A percentile compares a stretch with the other conserved stretches of the same genome.
phyloP scores from a whole-genome alignment of 306 rosid genomes.

The Cucurbita pepo region DNA sequence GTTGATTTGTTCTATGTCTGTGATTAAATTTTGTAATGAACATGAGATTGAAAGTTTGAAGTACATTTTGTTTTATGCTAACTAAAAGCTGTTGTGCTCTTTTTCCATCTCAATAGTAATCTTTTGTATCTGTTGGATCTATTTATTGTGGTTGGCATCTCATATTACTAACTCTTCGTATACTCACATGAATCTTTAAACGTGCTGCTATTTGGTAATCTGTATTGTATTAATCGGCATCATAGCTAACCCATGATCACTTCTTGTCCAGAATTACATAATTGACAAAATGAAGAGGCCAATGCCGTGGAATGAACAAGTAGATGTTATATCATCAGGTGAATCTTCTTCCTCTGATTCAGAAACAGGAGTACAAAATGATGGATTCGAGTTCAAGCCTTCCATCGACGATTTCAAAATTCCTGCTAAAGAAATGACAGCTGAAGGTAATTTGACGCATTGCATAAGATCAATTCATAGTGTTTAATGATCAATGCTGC shows the following conservation, averaged over 20 bases:
- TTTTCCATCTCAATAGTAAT: neutral
- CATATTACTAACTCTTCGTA: neutral
- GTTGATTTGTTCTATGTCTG: neutral
- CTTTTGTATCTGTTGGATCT: neutral
- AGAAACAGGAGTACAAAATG: conserved; percentile 8
- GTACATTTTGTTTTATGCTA: neutral
- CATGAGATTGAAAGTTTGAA: neutral
- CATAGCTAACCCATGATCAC: neutral
- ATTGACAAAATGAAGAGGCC: conserved; percentile 38
- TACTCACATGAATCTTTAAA: neutral
- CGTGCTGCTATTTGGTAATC: neutral
- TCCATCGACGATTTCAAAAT: neutral
- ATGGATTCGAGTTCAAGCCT: conserved; percentile 8
- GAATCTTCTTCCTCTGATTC: conserved; percentile 39
- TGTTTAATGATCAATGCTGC: neutral
- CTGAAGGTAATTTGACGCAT: conserved; percentile 28
- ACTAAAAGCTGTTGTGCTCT: neutral
- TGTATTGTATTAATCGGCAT: neutral
- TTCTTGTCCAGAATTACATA: conserved; percentile 4
- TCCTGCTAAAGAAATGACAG: conserved; percentile 8
- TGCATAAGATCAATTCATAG: neutral
- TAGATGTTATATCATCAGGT: conserved; percentile 32
- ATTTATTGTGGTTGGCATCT: neutral
- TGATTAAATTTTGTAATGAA: neutral
- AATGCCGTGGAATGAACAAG: conserved; percentile 30